Conservation (phyloP, 805 yeast species). For the Teunomyces lycoperdinae region DNA sequence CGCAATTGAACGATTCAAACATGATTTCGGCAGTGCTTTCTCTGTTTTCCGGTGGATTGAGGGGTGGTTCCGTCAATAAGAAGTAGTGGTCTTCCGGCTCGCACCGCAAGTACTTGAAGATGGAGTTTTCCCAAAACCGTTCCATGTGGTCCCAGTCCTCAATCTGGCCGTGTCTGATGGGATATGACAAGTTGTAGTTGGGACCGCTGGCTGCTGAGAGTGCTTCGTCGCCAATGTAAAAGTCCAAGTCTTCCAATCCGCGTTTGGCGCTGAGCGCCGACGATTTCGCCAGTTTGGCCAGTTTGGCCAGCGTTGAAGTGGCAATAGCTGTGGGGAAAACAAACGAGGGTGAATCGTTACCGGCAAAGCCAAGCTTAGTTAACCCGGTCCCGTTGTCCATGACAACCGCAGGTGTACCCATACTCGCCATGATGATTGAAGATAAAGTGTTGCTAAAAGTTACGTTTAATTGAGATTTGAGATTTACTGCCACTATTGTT, state of each 20-base stretch:
- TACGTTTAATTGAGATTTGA: too few species aligned
- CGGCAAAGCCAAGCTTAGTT: constrained; percentile 97
- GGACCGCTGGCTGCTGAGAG: constrained; percentile 88
- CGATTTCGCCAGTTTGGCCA: constrained; percentile 31
- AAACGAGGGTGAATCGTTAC: constrained; percentile 96
- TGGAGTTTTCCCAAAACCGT: constrained; percentile 96
- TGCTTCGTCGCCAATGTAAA: constrained; percentile 95
- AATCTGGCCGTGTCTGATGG: constrained; percentile 96
- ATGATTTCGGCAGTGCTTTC: constrained; percentile 98
- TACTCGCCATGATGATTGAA: constrained; percentile 47
- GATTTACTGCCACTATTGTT: neutral
- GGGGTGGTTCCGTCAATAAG: constrained; percentile 94
- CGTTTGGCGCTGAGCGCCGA: constrained; percentile 63
- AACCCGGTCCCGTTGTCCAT: constrained; percentile 99
- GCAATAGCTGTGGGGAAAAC: constrained; percentile 97
- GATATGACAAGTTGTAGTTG: constrained; percentile 81
- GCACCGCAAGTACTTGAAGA: constrained; percentile 92
- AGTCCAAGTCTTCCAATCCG: constrained; percentile 92
- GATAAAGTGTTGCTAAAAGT: neutral
- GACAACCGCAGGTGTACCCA: constrained; percentile 88
- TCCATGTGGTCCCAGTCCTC: constrained; percentile 99
- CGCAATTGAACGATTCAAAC: constrained; percentile 98
- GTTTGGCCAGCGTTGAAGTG: constrained; percentile 55
- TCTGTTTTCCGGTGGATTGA: constrained; percentile 99
- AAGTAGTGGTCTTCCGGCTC: constrained; percentile 99